Conservation (phyloP, 2,329 filamentous ascomycete species). For the Hymenotorrendiella dingleyae region DNA sequence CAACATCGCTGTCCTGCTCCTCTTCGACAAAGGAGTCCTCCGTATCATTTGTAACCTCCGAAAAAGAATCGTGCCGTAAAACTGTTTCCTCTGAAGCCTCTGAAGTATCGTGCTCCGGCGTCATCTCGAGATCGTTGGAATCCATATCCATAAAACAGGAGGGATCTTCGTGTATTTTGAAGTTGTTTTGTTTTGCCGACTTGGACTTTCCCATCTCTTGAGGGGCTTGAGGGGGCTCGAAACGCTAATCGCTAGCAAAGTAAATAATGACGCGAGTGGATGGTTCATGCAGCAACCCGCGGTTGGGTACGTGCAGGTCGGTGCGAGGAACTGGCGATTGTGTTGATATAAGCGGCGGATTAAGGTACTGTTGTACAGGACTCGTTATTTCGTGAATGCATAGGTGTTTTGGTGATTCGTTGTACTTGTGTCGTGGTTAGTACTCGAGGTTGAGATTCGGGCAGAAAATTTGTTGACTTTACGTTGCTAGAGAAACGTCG, state of each 20-base stretch:
- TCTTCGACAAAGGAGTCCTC: constrained; percentile 1
- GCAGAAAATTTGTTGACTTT: too few species aligned
- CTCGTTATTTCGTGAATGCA: constrained; percentile 8
- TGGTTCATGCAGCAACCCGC: constrained; percentile 26
- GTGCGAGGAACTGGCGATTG: too few species aligned
- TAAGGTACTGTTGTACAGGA: constrained; percentile 10
- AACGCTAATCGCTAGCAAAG: constrained; percentile 1
- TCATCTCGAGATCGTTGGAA: constrained; percentile 15
- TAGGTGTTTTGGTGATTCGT: too few species aligned
- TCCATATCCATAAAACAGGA: constrained; percentile 25
- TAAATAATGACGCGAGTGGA: constrained; percentile 17
- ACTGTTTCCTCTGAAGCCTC: constrained; percentile 21
- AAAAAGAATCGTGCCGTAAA: constrained; percentile 19
- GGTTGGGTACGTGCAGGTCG: constrained; percentile 1
- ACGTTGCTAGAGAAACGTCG: too few species aligned
- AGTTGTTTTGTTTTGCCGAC: constrained; percentile 18
- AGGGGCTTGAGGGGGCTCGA: not conserved
- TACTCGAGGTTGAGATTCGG: too few species aligned
- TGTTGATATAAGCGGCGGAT: constrained; percentile 1
- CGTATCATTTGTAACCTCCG: not conserved
- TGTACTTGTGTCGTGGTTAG: too few species aligned
- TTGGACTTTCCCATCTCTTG: constrained; percentile 17
- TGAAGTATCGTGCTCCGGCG: constrained; percentile 18
- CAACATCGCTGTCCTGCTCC: constrained; percentile 4
- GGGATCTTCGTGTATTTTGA: constrained; percentile 28